Percentiles rank a stretch among this genome's conserved stretches.
These are phyloP conservation scores for Phyllosticta capitalensis DNA, from an alignment of 2,329 filamentous ascomycete genomes.

Conservation along the genomic window DNA sequence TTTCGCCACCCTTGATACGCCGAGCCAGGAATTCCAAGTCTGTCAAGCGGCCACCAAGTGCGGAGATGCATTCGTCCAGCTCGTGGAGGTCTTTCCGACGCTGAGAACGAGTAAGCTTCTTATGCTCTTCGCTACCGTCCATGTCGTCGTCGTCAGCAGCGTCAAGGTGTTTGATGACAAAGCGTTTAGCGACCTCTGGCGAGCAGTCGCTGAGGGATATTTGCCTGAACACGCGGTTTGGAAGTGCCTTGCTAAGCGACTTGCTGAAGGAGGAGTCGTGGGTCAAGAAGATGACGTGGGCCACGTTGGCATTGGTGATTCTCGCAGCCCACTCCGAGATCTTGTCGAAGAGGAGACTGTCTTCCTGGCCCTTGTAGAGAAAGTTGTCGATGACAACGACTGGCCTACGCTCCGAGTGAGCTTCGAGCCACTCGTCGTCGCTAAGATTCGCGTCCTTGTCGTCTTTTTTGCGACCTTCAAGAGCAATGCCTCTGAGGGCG, in stretches of 20 bases:
- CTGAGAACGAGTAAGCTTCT: constrained; percentile 38
- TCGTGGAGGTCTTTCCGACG: constrained; percentile 52
- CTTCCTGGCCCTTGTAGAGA: constrained; percentile 58
- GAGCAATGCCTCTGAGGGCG: constrained; percentile 68
- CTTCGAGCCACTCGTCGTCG: constrained; percentile 82
- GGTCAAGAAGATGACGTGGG: constrained; percentile 90
- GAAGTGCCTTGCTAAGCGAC: constrained; percentile 73
- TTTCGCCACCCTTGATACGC: constrained; percentile 78
- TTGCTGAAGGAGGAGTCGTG: constrained; percentile 85
- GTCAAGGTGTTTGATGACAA: constrained; percentile 74
- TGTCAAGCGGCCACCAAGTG: constrained; percentile 82
- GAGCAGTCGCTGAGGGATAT: constrained; percentile 80
- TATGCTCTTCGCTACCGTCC: constrained; percentile 24
- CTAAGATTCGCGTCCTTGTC: constrained; percentile 64
- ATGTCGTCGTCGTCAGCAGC: constrained; percentile 34
- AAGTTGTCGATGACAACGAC: constrained; percentile 91
- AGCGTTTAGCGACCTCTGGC: constrained; percentile 73
- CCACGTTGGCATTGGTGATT: constrained; percentile 76
- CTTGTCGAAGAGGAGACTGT: constrained; percentile 41
- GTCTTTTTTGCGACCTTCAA: constrained; percentile 58
- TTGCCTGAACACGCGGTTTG: constrained; percentile 82
- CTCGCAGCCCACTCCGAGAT: constrained; percentile 76
- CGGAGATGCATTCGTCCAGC: constrained; percentile 70
- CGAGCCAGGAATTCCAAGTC: constrained; percentile 92
- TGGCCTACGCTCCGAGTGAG: constrained; percentile 72